Conservation (phyloP, 306 rosid species). For the Cicer arietinum region DNA sequence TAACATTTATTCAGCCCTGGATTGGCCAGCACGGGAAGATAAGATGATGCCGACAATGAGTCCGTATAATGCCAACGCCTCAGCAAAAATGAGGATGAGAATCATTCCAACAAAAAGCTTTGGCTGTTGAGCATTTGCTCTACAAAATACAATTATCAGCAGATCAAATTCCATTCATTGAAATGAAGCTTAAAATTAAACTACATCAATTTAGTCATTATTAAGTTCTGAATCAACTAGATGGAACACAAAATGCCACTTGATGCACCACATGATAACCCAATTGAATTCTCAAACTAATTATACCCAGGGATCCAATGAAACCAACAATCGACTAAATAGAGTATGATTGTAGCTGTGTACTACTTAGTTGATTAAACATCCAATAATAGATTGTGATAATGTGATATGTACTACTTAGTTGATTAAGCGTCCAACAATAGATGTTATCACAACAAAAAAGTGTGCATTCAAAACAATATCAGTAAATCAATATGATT, state of each 20-base stretch:
- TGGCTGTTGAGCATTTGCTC: conserved; percentile 82
- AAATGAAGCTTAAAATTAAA: conserved; percentile 14
- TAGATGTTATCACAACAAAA: neutral
- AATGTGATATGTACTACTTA: neutral
- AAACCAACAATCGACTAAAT: conserved; percentile 25
- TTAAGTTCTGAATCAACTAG: conserved; percentile 2
- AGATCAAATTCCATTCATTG: conserved; percentile 28
- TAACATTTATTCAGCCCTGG: conserved; percentile 65
- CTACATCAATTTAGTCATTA: neutral
- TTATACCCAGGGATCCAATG: neutral
- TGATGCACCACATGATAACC: neutral
- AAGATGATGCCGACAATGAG: conserved; percentile 81
- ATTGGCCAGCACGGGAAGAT: conserved; percentile 80
- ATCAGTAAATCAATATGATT: conserved; percentile 10
- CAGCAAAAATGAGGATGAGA: conserved; percentile 77
- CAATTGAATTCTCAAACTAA: conserved; percentile 8
- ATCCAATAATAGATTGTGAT: neutral
- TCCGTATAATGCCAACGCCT: conserved; percentile 76
- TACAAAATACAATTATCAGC: conserved; percentile 37
- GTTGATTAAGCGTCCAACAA: neutral
- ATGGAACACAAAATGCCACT: conserved; percentile 5
- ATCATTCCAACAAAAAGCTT: conserved; percentile 85
- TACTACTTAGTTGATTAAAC: neutral
- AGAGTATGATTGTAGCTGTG: neutral
- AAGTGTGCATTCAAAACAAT: neutral